These are phyloP conservation scores for Xylaria curta DNA, from an alignment of 495 filamentous ascomycete species.

Conservation along the genomic window DNA sequence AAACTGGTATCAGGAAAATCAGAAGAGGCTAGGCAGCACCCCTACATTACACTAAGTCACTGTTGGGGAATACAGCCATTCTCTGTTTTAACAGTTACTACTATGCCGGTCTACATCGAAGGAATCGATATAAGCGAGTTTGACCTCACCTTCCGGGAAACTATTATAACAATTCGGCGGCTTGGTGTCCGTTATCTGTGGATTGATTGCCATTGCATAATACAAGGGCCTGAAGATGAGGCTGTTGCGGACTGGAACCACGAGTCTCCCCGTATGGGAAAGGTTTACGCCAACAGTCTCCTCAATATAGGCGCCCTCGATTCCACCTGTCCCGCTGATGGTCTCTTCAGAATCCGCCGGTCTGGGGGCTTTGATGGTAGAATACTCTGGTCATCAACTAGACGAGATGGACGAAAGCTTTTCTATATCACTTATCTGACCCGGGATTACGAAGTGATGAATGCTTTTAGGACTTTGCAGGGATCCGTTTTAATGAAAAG, in stretches of 20 bases:
- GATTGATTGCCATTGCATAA: constrained; percentile 9
- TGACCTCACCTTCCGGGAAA: neutral
- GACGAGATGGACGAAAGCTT: neutral
- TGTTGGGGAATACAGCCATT: neutral
- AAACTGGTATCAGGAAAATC: neutral
- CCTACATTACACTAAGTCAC: constrained; percentile 7
- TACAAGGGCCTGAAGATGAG: neutral
- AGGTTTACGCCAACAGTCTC: too few relatives aligned
- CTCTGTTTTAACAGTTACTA: neutral
- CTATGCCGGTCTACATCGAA: neutral
- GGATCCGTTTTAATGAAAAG: neutral
- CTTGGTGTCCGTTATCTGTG: constrained; percentile 1
- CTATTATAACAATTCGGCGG: neutral
- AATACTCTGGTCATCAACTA: neutral
- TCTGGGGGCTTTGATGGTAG: neutral
- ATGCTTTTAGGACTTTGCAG: too few relatives aligned
- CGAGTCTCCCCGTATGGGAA: too few relatives aligned
- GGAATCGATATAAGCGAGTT: neutral
- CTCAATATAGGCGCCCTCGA: too few relatives aligned
- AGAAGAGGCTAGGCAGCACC: neutral
- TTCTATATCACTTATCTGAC: too few relatives aligned
- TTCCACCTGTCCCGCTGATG: too few relatives aligned
- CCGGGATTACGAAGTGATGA: too few relatives aligned
- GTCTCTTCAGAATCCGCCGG: too few relatives aligned
- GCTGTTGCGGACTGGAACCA: too few relatives aligned